phyloP scores from a whole-genome alignment of 768 basidiomycete species.

The Daedaleopsis sinensis region DNA sequence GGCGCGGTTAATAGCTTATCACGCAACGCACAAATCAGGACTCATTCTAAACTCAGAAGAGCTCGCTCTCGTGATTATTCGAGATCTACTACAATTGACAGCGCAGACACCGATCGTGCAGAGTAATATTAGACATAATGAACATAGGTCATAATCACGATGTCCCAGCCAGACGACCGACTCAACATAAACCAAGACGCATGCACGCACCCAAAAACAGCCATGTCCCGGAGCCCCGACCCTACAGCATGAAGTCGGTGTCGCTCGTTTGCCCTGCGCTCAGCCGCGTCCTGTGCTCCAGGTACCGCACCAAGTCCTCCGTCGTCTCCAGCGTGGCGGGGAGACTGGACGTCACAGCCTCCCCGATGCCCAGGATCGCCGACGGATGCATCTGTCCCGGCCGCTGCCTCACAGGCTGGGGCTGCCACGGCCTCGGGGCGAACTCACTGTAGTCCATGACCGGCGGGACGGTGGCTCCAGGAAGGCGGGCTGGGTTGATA shows the following conservation, averaged over 20 bases:
- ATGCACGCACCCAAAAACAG: too few relatives aligned
- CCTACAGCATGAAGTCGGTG: constrained; percentile 20
- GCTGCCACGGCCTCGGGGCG: constrained; percentile 17
- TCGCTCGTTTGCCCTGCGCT: constrained; percentile 18
- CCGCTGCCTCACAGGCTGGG: background rate
- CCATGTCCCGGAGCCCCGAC: background rate
- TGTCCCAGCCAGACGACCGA: too few relatives aligned
- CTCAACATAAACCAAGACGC: too few relatives aligned
- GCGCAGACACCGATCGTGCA: too few relatives aligned
- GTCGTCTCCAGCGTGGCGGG: constrained; percentile 25
- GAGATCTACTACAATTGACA: too few relatives aligned
- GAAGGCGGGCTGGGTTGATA: background rate
- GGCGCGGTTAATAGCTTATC: too few relatives aligned
- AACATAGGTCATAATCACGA: too few relatives aligned
- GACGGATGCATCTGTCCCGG: background rate
- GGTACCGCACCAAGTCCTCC: constrained; percentile 26
- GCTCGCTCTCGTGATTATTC: too few relatives aligned
- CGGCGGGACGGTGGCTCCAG: background rate
- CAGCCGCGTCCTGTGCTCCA: constrained; percentile 28
- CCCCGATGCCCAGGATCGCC: background rate
- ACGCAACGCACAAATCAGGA: too few relatives aligned
- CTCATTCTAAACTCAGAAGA: too few relatives aligned
- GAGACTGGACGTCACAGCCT: background rate
- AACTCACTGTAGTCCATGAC: constrained; percentile 21
- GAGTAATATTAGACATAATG: too few relatives aligned